Conservation (phyloP, 1,284 basidiomycete genomes). For the Leccinum cinnamomeum region DNA sequence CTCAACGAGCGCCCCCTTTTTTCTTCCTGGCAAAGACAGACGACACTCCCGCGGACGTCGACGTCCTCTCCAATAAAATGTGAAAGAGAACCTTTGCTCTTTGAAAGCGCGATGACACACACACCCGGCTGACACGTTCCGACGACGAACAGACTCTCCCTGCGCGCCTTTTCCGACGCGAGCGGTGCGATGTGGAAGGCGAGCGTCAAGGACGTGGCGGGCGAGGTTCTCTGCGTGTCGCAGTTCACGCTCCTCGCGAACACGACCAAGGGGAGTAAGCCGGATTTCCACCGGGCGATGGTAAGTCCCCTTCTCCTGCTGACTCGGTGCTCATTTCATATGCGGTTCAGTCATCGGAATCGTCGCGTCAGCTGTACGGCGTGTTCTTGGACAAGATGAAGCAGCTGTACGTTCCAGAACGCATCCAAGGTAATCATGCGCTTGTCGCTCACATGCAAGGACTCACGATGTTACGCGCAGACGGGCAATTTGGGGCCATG, state of each 20-base stretch:
- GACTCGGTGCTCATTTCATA: background rate
- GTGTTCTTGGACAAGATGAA: slow-evolving; percentile 70
- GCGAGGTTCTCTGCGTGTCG: slow-evolving; percentile 87
- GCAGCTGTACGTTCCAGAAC: slow-evolving; percentile 64
- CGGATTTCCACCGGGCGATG: slow-evolving; percentile 91
- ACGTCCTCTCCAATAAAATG: slow-evolving; percentile 79
- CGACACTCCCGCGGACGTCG: slow-evolving; percentile 73
- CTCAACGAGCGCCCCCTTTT: slow-evolving; percentile 1
- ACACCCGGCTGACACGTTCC: slow-evolving; percentile 9
- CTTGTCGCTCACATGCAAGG: background rate
- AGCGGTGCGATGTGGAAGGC: slow-evolving; percentile 73
- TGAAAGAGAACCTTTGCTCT: slow-evolving; percentile 25
- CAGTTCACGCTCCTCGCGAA: slow-evolving; percentile 92
- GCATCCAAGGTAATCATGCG: slow-evolving; percentile 65
- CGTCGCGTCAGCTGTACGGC: slow-evolving; percentile 70
- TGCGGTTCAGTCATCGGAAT: slow-evolving; percentile 53
- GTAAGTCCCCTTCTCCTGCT: slow-evolving; percentile 36
- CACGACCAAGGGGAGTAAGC: slow-evolving; percentile 83
- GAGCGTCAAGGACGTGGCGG: slow-evolving; percentile 80
- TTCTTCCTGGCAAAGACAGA: slow-evolving; percentile 47
- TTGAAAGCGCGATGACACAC: slow-evolving; percentile 5
- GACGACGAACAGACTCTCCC: slow-evolving; percentile 50
- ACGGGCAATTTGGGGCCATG: slow-evolving; percentile 92
- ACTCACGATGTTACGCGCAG: slow-evolving; percentile 39
- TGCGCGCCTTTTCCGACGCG: slow-evolving; percentile 73